These are phyloP conservation scores for Dryas integrifolia DNA, from an alignment of 331 rosid species.

Conservation along the genomic window DNA sequence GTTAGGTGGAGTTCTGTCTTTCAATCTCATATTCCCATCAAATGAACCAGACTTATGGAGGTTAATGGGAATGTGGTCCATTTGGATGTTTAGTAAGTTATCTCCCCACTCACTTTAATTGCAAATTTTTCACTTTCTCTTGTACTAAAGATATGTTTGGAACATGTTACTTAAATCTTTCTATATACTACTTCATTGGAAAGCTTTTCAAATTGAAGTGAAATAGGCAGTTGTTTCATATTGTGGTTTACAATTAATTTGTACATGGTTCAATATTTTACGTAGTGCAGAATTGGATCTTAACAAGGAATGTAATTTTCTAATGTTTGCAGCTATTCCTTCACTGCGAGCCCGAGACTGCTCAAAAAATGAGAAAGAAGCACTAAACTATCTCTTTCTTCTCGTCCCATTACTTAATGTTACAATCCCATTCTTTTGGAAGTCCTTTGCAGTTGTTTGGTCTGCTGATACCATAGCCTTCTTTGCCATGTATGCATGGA, in stretches of 20 bases:
- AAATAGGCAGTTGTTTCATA: too few species aligned
- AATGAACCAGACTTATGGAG: constrained; percentile 95
- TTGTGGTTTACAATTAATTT: too few species aligned
- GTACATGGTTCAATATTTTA: not conserved
- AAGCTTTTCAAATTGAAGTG: too few species aligned
- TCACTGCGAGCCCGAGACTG: constrained; percentile 95
- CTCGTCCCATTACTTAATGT: constrained; percentile 79
- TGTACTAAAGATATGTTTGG: not conserved
- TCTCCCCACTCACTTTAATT: not conserved
- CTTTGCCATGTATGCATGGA: constrained; percentile 94
- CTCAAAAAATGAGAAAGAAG: constrained; percentile 95
- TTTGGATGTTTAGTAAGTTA: constrained; percentile 97
- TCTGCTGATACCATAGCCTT: constrained; percentile 81
- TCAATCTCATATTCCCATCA: constrained; percentile 86
- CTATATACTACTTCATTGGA: too few species aligned
- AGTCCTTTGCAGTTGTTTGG: constrained; percentile 95
- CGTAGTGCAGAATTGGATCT: not conserved
- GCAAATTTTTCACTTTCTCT: not conserved
- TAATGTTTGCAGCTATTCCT: constrained; percentile 69
- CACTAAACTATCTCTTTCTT: constrained; percentile 90
- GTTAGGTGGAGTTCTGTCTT: constrained; percentile 85
- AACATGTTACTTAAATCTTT: not conserved
- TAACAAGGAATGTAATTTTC: constrained; percentile 9
- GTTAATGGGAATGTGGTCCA: constrained; percentile 99
- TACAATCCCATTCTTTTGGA: constrained; percentile 80